Base-by-base conservation (phyloP, 2,329 filamentous ascomycete genomes). In the Teratosphaeria gauchensis region DNA sequence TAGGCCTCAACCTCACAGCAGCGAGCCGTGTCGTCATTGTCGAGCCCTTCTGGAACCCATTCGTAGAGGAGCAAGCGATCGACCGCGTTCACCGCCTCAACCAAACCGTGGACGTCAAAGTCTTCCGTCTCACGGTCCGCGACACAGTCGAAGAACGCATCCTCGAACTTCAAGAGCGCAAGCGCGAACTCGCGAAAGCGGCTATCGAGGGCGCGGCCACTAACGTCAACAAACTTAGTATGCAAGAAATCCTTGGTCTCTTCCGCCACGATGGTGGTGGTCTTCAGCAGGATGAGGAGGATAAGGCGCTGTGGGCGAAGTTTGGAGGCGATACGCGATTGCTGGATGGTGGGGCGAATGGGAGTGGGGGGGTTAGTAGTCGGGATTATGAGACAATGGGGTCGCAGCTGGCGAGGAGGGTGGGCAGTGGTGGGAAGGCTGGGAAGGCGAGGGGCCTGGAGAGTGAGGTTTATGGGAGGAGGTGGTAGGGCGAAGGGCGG, bases 61-160 rank as follows among this genome's bases (percentile, higher is more conserved):
- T 99, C 70, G 90, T 99, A 35, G 94, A 99, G 78, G 94, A 99
- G 73, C 94, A 99, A 79, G 94, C 94, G 54, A 99, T 99, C 66
- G 94, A 99, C 74, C 90, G 94, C 57, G 94, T 99, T 30, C 94
- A 99, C 72, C 90, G 94, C n/a, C 86, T 99, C 56, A 97, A 95
- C 48, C 94, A 99, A 75, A 96, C 90, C 1, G 82, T 92, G 48
- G 92, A 97, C 70, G 94, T 99, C 35, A 84, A 92, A 58, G 90
- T 99, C 63, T 99, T 96, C 79, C 95, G 94, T 68, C 84, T 99
- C 67, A 96, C 91, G 2, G 86, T 99, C 61, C 83, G 84, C 64
- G 82, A 87, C 64, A 92, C 88, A 0, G 92, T 99, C 58, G 94
- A 99, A 78, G 91, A 92, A 74, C 85, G 92, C 59, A 99, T 99